phyloP scores from a whole-genome alignment of 192 early-diverging fungal species.

The Coemansia sp. region DNA sequence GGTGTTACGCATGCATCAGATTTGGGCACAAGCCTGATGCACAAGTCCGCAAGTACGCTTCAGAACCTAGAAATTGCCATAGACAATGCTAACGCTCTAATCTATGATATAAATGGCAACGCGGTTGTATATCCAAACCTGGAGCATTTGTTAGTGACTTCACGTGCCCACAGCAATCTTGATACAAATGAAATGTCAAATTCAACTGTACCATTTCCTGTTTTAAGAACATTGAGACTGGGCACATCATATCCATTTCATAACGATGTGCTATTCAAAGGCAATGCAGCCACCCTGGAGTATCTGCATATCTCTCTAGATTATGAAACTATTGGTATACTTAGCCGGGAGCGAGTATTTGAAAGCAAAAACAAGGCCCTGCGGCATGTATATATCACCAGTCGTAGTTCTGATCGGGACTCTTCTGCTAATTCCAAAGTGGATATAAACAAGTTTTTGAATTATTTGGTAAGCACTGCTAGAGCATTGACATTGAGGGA shows the following conservation, averaged over 20 bases:
- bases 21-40: neutral
- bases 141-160: neutral
- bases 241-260: neutral
- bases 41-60: neutral
- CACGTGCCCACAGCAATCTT: neutral
- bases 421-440: neutral
- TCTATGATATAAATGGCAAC: neutral
- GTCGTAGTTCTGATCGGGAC: neutral
- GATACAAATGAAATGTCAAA: neutral
- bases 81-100: neutral
- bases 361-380: neutral
- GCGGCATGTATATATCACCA: neutral
- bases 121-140: neutral
- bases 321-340: neutral
- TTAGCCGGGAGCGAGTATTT: neutral
- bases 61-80: neutral
- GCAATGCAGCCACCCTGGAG: neutral
- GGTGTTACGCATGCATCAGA: neutral
- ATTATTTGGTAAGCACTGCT: neutral
- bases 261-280: conserved; percentile 5
- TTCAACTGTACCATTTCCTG: neutral
- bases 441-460: neutral
- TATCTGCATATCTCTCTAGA: neutral
- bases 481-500: neutral
- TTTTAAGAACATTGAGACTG: neutral